Conservation (phyloP, 2,329 filamentous ascomycete species). For the Claviceps pusilla region DNA sequence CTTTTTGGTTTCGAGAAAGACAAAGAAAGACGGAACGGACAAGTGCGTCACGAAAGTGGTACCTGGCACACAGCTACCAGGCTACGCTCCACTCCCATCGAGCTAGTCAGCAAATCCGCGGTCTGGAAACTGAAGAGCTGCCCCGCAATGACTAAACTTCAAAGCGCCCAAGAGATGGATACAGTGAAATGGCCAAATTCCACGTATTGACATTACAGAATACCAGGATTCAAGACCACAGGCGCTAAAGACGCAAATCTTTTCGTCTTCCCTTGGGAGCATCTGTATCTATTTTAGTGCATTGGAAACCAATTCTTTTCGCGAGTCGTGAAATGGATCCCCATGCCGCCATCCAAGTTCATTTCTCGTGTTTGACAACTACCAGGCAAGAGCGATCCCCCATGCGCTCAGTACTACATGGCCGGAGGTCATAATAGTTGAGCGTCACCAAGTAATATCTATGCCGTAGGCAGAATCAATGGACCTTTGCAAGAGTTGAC, state of each 20-base stretch:
- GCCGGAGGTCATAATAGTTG: neutral
- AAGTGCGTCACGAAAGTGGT: constrained; percentile 1
- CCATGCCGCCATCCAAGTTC: too few species aligned
- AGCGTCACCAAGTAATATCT: neutral
- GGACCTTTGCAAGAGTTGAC: neutral
- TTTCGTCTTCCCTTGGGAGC: too few species aligned
- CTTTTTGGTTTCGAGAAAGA: neutral
- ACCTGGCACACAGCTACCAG: neutral
- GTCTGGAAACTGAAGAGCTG: neutral
- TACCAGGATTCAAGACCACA: too few species aligned
- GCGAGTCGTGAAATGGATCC: too few species aligned
- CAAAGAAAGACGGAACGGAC: neutral
- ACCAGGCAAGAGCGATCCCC: neutral
- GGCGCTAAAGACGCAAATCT: too few species aligned
- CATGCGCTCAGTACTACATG: neutral
- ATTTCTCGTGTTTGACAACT: too few species aligned
- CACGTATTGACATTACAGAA: neutral
- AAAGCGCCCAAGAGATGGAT: neutral
- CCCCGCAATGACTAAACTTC: neutral
- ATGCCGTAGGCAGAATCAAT: neutral
- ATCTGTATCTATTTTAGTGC: too few species aligned
- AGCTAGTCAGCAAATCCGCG: neutral
- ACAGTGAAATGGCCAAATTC: neutral
- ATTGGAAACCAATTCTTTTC: too few species aligned
- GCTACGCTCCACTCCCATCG: neutral